Conservation (phyloP, 1,284 basidiomycete species). For the Sporisorium iseilematis-ciliati region DNA sequence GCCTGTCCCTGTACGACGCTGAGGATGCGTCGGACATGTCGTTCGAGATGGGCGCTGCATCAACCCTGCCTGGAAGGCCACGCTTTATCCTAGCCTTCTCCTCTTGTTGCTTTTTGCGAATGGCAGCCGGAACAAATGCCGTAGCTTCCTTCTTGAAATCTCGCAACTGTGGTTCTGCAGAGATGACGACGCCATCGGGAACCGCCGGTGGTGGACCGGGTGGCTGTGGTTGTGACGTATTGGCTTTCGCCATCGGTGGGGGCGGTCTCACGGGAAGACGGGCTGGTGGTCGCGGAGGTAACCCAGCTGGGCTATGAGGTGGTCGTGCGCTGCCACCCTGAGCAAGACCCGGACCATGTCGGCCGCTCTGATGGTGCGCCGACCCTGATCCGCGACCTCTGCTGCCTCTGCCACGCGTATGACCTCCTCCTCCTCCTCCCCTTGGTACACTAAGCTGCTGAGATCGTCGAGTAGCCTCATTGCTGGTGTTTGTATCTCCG, state of each 20-base stretch:
- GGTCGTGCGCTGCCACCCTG: neutral
- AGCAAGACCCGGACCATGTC: conserved; percentile 1
- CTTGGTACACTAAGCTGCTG: neutral
- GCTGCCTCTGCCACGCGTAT: neutral
- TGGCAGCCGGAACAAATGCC: conserved; percentile 63
- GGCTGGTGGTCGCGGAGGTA: conserved; percentile 14
- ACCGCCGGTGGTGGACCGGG: conserved; percentile 37
- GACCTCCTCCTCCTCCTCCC: conserved; percentile 14
- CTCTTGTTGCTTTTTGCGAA: conserved; percentile 58
- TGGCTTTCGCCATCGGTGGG: neutral
- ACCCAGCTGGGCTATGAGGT: neutral
- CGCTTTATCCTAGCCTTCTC: conserved; percentile 49
- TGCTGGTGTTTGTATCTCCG: neutral
- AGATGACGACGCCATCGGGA: conserved; percentile 48
- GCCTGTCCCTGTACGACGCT: conserved; percentile 14
- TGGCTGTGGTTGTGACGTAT: conserved; percentile 5
- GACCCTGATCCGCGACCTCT: conserved; percentile 10
- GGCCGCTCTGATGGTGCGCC: conserved; percentile 7
- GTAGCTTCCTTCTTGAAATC: conserved; percentile 66
- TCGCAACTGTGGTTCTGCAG: conserved; percentile 65
- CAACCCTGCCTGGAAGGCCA: conserved; percentile 53
- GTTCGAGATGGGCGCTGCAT: conserved; percentile 52
- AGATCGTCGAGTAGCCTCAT: neutral
- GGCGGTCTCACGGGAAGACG: conserved; percentile 8
- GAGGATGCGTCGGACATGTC: conserved; percentile 14